Evolutionary conservation across 306 rosid genomes (phyloP), one percentile per base, ranked within the genome.

Genomic region (Lathyrus aphaca): DNA sequence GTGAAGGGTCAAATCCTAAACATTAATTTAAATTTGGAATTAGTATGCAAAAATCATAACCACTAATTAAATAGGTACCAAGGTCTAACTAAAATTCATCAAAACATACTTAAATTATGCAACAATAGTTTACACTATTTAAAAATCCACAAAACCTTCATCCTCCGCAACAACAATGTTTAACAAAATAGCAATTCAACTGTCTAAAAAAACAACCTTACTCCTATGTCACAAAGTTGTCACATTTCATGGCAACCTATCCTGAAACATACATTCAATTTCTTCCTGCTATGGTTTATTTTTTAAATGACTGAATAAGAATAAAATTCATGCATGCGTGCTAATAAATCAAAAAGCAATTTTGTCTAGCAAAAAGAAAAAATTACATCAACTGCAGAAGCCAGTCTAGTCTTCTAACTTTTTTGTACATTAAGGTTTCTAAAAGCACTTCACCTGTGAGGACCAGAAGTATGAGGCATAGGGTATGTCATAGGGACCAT

Each of bases 401-500:
- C 89, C 82, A 76, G 74, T 38, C 72, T 73, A 77, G 65, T 81
- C 73, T 66, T 43, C 79, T 69, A 72, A 6, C 8, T 64, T 75
- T 77, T 89, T 83, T 82, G 88, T 82, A 82, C 86, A 79, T 71
- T 73, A 70, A 75, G 74, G 74, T 8, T 72, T 56, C 81, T 77
- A 73, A 72, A 57, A 39, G 27, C 73, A 73, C 51, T 65, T 87
- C 83, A 87, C 90, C 98, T 85, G 67, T 82, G 98, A 74, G 96
- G 96, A 71, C 85, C 88, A 46, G 91, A 73, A 61, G 88, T 69
- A 62, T 81, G 96, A 1, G 86, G 81, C 97, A 87, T 88, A 42
- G 90, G 88, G 64, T 90, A 94, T 13, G 96, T 51, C 85, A 92
- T 68, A 2, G 93, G 84, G 72, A 70, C 83, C 90, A 88, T 86